Evolutionary conservation across 768 basidiomycete species (phyloP).

Genomic region (Suillus ampliporus): DNA sequence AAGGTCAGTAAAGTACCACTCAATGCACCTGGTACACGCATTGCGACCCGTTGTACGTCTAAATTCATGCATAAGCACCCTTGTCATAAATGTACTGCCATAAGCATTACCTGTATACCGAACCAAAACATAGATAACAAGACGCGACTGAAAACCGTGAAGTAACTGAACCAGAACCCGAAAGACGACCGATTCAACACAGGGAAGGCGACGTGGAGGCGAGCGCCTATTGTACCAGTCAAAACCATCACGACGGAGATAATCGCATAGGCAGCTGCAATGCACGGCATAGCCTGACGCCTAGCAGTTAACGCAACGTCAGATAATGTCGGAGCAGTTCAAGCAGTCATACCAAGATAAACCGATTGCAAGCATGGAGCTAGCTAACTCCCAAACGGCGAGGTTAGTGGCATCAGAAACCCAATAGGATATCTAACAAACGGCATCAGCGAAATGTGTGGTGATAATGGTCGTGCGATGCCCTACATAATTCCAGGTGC

Average conservation of each 20-base stretch:
- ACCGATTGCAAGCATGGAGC: constrained; percentile 78
- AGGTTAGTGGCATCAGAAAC: constrained; percentile 33
- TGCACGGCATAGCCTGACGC: constrained; percentile 71
- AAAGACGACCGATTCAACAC: constrained; percentile 84
- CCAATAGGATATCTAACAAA: constrained; percentile 29
- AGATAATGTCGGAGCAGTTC: background rate
- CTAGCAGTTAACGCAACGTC: constrained; percentile 34
- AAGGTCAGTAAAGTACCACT: background rate
- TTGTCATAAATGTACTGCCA: background rate
- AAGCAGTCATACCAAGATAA: constrained; percentile 61
- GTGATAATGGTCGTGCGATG: constrained; percentile 46
- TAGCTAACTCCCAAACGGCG: constrained; percentile 49
- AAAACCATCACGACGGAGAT: constrained; percentile 78
- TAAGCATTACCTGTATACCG: constrained; percentile 59
- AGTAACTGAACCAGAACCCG: constrained; percentile 91
- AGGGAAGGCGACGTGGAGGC: constrained; percentile 76
- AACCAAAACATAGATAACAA: constrained; percentile 88
- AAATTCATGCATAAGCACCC: background rate
- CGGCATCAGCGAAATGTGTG: constrained; percentile 20
- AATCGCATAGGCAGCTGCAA: constrained; percentile 73
- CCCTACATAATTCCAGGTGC: constrained; percentile 69
- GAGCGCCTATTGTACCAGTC: constrained; percentile 83
- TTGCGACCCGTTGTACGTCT: constrained; percentile 69
- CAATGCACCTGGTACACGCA: constrained; percentile 64
- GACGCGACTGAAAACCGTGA: constrained; percentile 79